phyloP scores from a whole-genome alignment of 164 flowering plant genomes.

The Berberis thunbergii region DNA sequence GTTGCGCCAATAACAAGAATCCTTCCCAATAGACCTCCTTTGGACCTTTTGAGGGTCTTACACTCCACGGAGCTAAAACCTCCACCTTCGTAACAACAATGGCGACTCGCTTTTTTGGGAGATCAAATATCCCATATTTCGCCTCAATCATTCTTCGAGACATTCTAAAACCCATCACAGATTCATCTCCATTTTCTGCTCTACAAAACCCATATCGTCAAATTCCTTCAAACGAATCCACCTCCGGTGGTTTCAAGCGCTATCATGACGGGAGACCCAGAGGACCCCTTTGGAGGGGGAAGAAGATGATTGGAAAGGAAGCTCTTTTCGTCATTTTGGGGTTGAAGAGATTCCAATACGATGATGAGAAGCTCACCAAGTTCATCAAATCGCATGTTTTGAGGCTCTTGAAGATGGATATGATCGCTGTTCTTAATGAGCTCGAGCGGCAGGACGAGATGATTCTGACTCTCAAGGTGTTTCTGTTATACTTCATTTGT shows the following conservation, averaged over 20 bases:
- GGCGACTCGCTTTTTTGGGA: slow-evolving; percentile 31
- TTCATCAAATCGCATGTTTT: slow-evolving; percentile 62
- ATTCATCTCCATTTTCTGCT: not conserved
- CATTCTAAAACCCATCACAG: slow-evolving; percentile 8
- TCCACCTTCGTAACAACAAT: slow-evolving; percentile 9
- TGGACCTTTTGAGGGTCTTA: no score
- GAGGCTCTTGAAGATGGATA: slow-evolving; percentile 81
- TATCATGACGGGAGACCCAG: slow-evolving; percentile 91
- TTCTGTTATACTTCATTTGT: not conserved
- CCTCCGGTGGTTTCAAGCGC: slow-evolving; percentile 5
- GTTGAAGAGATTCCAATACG: slow-evolving; percentile 66
- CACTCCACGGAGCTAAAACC: no score
- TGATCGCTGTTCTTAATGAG: slow-evolving; percentile 1
- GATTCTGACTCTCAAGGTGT: slow-evolving; percentile 55
- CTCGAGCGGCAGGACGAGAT: slow-evolving; percentile 89
- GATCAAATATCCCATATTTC: slow-evolving; percentile 19
- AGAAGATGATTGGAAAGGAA: slow-evolving; percentile 82
- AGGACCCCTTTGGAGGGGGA: slow-evolving; percentile 85
- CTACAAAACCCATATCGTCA: not conserved
- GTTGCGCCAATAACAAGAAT: no score
- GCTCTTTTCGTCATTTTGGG: slow-evolving; percentile 73
- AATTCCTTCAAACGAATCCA: not conserved
- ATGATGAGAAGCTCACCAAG: slow-evolving; percentile 61
- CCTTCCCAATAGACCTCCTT: no score
- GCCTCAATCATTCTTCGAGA: slow-evolving; percentile 15